Base-by-base conservation (phyloP, 2,329 filamentous ascomycete genomes). In the Claviceps spartinae region DNA sequence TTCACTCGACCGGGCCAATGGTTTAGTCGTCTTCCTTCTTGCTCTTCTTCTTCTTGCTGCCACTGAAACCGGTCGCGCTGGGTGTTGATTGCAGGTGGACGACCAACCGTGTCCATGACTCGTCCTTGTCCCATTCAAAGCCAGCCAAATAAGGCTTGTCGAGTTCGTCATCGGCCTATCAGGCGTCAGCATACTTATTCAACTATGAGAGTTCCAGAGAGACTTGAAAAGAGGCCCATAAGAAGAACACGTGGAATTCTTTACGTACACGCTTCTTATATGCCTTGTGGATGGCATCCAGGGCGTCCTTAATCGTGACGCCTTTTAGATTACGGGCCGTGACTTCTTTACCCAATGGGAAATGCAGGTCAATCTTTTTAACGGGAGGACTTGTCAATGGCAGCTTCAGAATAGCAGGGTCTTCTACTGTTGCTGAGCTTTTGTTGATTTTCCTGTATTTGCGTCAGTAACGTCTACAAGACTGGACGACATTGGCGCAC, bases 51-150 rank as follows among this genome's bases (percentile, higher is more conserved):
- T 81, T 81, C 63, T 77, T 77, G 57, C 68, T 63, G 56, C 66
- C 63, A 45, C 63, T 67, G 56, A 69, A 64, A 55, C 69, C 67
- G 55, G 75, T 69, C 48, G 71, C 71, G 22, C 77, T 76, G 55
- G 80, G 81, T 60, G 85, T 78, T 69, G 82, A 83, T 68, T 84
- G 83, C 66, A 91, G 86, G 70, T 93, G 89, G 47, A 96, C 89
- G 62, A 94, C 75, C 63, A 97, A 78, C 58, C 82, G 80, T 51
- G 87, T 91, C 83, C 88, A 95, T 65, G 82, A 88, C 71, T 95
- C 88, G 61, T 95, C 86, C 67, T 85, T 87, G 71, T 95, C 86
- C 90, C 90, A 96, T 76, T 95, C 89, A 73, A 97, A 96, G 59
- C 91, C 91, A 63, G 84, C 84, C 60, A 97, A 83, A 76, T 90